Percentiles rank a stretch among this genome's conserved stretches.
These are phyloP conservation scores for Fusarium drepaniforme DNA, from an alignment of 2,329 filamentous ascomycete species.

Conservation along the genomic window DNA sequence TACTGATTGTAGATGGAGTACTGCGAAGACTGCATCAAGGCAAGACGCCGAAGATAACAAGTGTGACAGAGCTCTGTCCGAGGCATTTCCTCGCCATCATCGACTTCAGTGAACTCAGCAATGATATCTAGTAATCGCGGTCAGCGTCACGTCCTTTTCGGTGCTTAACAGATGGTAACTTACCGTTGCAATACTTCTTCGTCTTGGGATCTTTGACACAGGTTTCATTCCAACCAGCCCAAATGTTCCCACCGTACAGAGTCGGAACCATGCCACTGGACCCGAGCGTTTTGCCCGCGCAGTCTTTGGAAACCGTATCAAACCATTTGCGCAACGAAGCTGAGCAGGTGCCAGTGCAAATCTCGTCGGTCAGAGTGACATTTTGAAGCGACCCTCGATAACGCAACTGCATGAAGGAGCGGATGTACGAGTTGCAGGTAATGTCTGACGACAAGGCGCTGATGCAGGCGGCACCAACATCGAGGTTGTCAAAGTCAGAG, in stretches of 20 bases:
- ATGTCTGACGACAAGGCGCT: too few relatives aligned
- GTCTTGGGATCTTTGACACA: conserved; percentile 31
- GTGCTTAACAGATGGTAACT: neutral
- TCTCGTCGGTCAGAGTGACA: neutral
- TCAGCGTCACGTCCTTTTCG: neutral
- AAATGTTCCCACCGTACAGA: conserved; percentile 2
- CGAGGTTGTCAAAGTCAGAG: too few relatives aligned
- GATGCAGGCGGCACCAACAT: too few relatives aligned
- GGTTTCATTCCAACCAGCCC: conserved; percentile 34
- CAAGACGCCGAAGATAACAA: conserved; percentile 35
- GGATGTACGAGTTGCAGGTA: too few relatives aligned
- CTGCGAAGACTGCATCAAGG: conserved; percentile 40
- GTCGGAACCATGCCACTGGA: too few relatives aligned
- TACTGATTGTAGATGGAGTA: conserved; percentile 40
- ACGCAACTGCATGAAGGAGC: too few relatives aligned
- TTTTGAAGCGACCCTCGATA: too few relatives aligned
- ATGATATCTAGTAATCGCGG: conserved; percentile 20
- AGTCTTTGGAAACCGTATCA: conserved; percentile 4
- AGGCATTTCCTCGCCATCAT: conserved; percentile 28
- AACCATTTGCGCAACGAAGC: conserved; percentile 22
- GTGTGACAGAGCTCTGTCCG: conserved; percentile 38
- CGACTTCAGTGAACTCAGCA: conserved; percentile 26
- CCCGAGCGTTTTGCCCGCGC: neutral
- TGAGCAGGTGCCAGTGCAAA: conserved; percentile 14
- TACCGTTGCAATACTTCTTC: conserved; percentile 31